Evolutionary conservation across 2,329 filamentous ascomycete genomes (phyloP), one percentile per base, ranked within the genome.

Genomic region (Aspergillus glaucus): DNA sequence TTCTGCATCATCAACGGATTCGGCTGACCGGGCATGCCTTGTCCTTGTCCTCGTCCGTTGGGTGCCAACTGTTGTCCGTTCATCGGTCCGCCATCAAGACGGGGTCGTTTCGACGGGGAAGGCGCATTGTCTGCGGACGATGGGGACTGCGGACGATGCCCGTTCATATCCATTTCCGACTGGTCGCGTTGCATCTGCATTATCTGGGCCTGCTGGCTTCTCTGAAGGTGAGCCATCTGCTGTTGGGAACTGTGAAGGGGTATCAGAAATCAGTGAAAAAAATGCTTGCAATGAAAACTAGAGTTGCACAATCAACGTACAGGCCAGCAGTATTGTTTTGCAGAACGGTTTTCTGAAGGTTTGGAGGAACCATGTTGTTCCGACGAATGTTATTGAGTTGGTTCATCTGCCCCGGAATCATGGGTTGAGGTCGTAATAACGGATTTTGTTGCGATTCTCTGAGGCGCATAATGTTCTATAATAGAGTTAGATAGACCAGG

Each of bases 161-260:
- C 87, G 69, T 86, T 88, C 68, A 86, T 86, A 60, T 95, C 89
- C 80, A 93, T 89, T 54, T 86, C 84, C 14, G 88, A 92, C 47
- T 88, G 87, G 61, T 95, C 89, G 51, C 89, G 80, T 66, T 92
- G 87, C 87, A 95, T 94, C 65, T 87, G 84, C 62, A 87, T 82
- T 71, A 90, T 85, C 59, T 77, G 73, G 54, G 74, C 69, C 44
- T 74, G 71, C 55, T 75, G 68, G 61, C 72, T 74, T 54, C 84
- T 80, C 55, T 83, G 81, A 54, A 88, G 75, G 71, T 87, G 82
- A 43, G 82, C 81, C 75, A 92, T 84, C 54, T 80, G 75, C 66
- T 87, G 82, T 34, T 84, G 82, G 48, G 65, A 69, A 50, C 82
- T 86, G 53, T 41, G 51, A 24, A 34, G 32, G 17, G 17, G n/a